Conservation (phyloP, 495 filamentous ascomycete genomes). For the Zalerion maritima region DNA sequence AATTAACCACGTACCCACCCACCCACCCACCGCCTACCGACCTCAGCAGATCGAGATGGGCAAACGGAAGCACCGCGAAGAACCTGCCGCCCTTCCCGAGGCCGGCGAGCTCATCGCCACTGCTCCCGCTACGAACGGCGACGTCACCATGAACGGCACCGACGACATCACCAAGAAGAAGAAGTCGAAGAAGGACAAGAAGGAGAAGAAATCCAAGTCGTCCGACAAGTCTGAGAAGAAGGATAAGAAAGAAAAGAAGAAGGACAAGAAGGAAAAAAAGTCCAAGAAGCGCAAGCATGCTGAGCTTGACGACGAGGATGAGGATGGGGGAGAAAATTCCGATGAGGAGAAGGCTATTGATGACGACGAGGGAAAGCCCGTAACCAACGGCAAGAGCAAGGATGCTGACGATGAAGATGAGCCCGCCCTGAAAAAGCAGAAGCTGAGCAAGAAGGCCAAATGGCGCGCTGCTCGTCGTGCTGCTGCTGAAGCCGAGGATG, state of each 20-base stretch:
- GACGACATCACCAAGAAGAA: conserved; percentile 7
- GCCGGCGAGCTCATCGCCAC: too few species aligned
- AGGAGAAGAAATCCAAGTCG: conserved; percentile 26
- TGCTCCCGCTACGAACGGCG: conserved; percentile 16
- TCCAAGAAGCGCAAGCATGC: conserved; percentile 21
- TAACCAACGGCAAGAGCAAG: conserved; percentile 11
- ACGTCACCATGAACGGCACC: conserved; percentile 9
- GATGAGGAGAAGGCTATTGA: conserved; percentile 17
- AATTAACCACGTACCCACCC: too few species aligned
- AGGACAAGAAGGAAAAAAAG: conserved; percentile 30
- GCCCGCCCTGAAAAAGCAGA: conserved; percentile 10
- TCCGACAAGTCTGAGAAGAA: conserved; percentile 14
- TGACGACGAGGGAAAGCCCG: conserved; percentile 16
- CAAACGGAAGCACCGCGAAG: too few species aligned
- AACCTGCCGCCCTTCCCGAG: too few species aligned
- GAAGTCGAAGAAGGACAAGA: conserved; percentile 24
- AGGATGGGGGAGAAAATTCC: conserved; percentile 26
- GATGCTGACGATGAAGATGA: conserved; percentile 8
- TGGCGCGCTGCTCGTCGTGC: neutral
- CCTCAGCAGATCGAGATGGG: too few species aligned
- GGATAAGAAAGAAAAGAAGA: conserved; percentile 25
- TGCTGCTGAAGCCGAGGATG: conserved; percentile 2
- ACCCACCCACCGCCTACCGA: too few species aligned
- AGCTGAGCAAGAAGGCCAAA: conserved; percentile 7
- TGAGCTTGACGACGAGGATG: conserved; percentile 18